These are phyloP conservation scores for Nannochloris sp. DNA, from an alignment of 139 green algal genomes.

Conservation along the genomic window DNA sequence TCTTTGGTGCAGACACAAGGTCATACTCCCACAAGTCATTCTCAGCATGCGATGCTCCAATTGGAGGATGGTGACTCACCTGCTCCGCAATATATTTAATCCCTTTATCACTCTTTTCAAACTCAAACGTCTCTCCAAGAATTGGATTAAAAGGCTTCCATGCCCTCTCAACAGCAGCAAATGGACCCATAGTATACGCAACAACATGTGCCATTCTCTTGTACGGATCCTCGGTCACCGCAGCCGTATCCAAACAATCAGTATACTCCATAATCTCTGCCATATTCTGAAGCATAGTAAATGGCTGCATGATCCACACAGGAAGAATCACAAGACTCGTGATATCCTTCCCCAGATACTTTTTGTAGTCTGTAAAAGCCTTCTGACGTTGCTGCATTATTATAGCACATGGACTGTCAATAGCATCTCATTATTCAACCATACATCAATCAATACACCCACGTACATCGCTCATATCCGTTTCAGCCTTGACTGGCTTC, in stretches of 20 bases:
- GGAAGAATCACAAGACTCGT: slow-evolving; percentile 88
- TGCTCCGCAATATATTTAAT: slow-evolving; percentile 86
- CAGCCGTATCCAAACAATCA: slow-evolving; percentile 76
- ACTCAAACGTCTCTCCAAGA: slow-evolving; percentile 95
- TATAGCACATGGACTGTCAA: slow-evolving; percentile 2
- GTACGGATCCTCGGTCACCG: slow-evolving; percentile 59
- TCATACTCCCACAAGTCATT: slow-evolving; percentile 82
- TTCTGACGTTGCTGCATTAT: slow-evolving; percentile 35
- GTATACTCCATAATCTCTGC: slow-evolving; percentile 98
- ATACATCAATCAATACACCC: not conserved
- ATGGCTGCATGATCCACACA: slow-evolving; percentile 96
- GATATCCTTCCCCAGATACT: slow-evolving; percentile 85
- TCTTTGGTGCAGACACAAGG: slow-evolving; percentile 86
- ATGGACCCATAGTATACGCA: slow-evolving; percentile 85
- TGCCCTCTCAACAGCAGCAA: slow-evolving; percentile 73
- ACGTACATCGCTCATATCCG: slow-evolving; percentile 6
- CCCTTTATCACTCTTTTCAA: slow-evolving; percentile 40
- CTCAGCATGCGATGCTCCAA: slow-evolving; percentile 81
- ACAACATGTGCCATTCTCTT: slow-evolving; percentile 72
- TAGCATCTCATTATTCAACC: not conserved
- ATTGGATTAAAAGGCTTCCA: slow-evolving; percentile 99
- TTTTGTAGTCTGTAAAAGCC: slow-evolving; percentile 43
- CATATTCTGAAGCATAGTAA: slow-evolving; percentile 94
- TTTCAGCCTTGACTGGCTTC: slow-evolving; percentile 24
- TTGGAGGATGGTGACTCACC: slow-evolving; percentile 85